Evolutionary conservation across 106 monocot genomes (phyloP), one percentile per base, ranked within the genome.

Genomic region (Dendrobium officinale): DNA sequence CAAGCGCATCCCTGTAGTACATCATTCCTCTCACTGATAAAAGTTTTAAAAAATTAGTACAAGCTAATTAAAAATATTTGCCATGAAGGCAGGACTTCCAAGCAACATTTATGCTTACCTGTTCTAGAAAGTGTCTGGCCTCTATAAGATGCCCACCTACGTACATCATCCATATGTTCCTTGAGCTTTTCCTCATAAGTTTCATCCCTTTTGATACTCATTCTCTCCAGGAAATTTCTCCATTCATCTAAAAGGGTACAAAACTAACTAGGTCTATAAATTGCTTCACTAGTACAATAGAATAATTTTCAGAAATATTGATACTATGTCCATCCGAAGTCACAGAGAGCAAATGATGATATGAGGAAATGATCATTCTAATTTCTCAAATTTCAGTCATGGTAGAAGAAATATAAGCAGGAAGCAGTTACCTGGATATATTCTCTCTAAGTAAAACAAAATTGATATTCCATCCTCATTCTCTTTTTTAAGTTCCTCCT

Each of bases 391-490:
- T 76, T 76, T 76, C 47, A 48, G 24, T 5, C 0, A n/a, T 9
- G 15, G 45, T 29, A 51, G 49, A 76, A 76, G 49, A 42, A 76
- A 11, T 11, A 75, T 75, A 44, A 75, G 8, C 42, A 43, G 74
- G 49, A 44, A 75, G 27, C 37, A 49, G 16, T 78, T 85, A 95
- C 95, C 95, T 79, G 95, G 95, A 86, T 94, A 96, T 79, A 96
- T 94, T 77, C 89, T 94, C 58, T 87, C 85, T 22, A 94, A 86
- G 81, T 93, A 96, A 80, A 96, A 96, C 73, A 94, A 83, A 81
- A 88, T 92, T 47, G 93, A 89, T 86, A 96, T 96, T 10, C 93
- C 96, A 79, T 96, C 96, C 82, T 96, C 96, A 86, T 96, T 96
- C 51, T 92, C 86, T 33, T 82, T 86, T 55, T 90, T 81, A 77